Conservation (phyloP, 352 stramenopile genomes). For the Globisporangium radiosum region DNA sequence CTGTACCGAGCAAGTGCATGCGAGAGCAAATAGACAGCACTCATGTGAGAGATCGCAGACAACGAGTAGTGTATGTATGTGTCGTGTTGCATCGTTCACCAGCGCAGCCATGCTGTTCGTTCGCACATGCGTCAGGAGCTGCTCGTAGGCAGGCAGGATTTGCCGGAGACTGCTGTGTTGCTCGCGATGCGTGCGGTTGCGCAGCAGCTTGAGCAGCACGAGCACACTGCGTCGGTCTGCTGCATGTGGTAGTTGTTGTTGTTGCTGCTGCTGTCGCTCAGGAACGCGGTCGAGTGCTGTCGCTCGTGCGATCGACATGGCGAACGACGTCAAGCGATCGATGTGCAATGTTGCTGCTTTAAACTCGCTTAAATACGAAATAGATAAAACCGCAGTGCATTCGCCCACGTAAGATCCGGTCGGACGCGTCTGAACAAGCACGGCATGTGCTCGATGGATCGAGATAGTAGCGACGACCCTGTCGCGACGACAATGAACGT, state of each 20-base stretch:
- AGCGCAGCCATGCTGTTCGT: not conserved
- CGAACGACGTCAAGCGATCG: not conserved
- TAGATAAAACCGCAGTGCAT: no score
- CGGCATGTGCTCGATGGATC: no score
- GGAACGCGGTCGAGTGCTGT: not conserved
- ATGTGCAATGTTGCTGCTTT: not conserved
- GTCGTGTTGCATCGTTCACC: not conserved
- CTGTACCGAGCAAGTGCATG: not conserved
- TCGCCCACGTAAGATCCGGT: no score
- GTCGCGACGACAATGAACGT: no score
- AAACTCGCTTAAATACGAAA: not conserved
- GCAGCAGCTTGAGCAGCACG: constrained; percentile 35
- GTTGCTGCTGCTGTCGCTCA: not conserved
- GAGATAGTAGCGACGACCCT: no score
- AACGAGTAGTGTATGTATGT: not conserved
- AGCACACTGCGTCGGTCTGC: constrained; percentile 19
- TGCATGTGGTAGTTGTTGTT: not conserved
- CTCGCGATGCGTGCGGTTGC: constrained; percentile 17
- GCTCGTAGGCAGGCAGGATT: constrained; percentile 35
- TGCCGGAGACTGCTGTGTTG: constrained; percentile 21
- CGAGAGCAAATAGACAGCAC: not conserved
- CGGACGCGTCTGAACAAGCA: no score
- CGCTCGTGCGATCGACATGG: not conserved
- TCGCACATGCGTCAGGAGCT: constrained; percentile 44
- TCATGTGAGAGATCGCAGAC: no score